Evolutionary conservation across 225 moss, liverwort and hornwort species (phyloP), one percentile per base, ranked within the genome.

Genomic region (Sphagnum contortum): DNA sequence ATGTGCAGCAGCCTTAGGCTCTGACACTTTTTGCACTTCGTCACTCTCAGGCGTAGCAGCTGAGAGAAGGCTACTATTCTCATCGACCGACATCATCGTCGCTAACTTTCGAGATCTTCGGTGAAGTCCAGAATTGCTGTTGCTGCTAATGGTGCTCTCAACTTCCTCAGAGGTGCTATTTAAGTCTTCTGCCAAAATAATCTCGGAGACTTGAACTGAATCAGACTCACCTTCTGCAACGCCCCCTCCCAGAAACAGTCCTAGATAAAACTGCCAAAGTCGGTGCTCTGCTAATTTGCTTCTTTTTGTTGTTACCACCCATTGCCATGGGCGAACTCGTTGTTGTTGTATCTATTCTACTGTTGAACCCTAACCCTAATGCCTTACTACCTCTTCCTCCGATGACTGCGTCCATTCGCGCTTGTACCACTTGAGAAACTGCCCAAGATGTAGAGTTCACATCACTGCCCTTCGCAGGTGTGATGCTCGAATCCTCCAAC

Each of bases 21-120:
- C 70, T 8, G 4, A 59, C 4, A 71, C 65, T 58, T 63, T 75
- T 62, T 80, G 82, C 58, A 71, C 62, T 3, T 11, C 13, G 3
- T 49, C 72, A 9, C 46, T 60, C 50, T 3, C 66, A 4, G 62
- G 62, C 50, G 70, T 69, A 55, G 81, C 88, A 29, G 83, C 73
- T 10, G 75, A 60, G n/a, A 82, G 59, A 5, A 62, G 64, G 2
- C 64, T 52, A 50, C 69, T 81, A 11, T 79, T 72, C 13, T 29
- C 29, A 29, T 29, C 29, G 29, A 29, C 29, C 29, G 29, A 29
- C 29, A 29, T 29, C 29, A 79, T 66, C 9, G 75, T 74, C 53
- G 49, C 64, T 5, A 66, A 5, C 11, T 29, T 66, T 2, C 55
- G 29, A 59, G 55, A 59, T 4, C 79, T 65, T 57, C 58, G 47